Base-by-base conservation (phyloP, 169 alveolate genomes). In the Plasmodium vinckei region DNA sequence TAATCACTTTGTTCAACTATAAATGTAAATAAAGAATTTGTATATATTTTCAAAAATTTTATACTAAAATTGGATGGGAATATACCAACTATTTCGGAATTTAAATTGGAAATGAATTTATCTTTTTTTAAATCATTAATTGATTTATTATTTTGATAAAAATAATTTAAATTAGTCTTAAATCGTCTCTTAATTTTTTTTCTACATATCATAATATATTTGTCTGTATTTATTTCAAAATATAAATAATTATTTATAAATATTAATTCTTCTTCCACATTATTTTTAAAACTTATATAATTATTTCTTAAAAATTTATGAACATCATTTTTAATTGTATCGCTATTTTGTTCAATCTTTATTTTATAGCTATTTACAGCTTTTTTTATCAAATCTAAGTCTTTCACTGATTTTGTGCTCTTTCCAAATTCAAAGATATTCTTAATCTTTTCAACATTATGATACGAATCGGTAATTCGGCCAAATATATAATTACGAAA, bases 191-290 rank as follows among this genome's bases (percentile, higher is more conserved):
- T 77, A 25, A 77, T 51, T 33, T 53, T 77, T 64, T 77, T 77
- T 15, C 88, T 49, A 47, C 88, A 77, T 64, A 77, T 69, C 65
- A 77, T 56, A 33, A 77, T 15, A 77, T 39, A 27, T 19, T 77
- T 49, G 1, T 64, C 77, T 51, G 44, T 77, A 7, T 9, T 64
- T 21, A 63, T 39, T 27, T 77, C 88, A 42, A 63, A 77, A 56
- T 77, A 77, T 9, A 77, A 9, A 64, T 77, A 64, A 5, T 69
- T 77, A 69, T 57, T 77, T 9, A 10, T 10, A 25, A 77, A 64
- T 27, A 77, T 46, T 23, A 77, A 46, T 21, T 77, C 88, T 1
- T 77, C 77, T 2, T 63, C 72, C 9, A 44, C 47, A 59, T 63
- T 63, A 0, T 69, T 44, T n/a, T 77, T 75, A 54, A 44, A 77